Evolutionary conservation across 306 rosid species (phyloP).

Genomic region (Citrullus amarus): DNA sequence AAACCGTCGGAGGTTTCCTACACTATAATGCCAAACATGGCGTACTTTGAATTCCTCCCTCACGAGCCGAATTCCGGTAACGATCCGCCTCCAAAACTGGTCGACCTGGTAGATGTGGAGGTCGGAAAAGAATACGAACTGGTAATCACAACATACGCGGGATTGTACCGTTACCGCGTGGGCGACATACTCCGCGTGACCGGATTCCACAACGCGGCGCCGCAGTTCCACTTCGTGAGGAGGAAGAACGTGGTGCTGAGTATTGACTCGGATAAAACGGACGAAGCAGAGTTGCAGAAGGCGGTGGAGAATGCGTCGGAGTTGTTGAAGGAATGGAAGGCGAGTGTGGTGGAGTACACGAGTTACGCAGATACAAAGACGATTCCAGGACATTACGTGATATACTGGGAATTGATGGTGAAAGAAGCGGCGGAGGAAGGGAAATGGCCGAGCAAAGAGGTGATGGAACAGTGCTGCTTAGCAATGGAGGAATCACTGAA

Average conservation of each 20-base stretch:
- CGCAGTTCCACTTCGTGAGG: constrained; percentile 49
- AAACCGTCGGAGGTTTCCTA: constrained; percentile 35
- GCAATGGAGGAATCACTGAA: constrained; percentile 44
- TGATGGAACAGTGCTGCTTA: constrained; percentile 26
- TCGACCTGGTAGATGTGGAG: constrained; percentile 28
- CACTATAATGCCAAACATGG: constrained; percentile 64
- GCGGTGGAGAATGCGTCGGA: constrained; percentile 38
- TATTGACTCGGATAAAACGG: constrained; percentile 51
- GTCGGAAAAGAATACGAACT: constrained; percentile 49
- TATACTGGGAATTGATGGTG: constrained; percentile 41
- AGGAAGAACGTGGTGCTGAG: constrained; percentile 43
- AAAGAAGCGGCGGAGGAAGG: constrained; percentile 14
- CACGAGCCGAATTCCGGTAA: constrained; percentile 19
- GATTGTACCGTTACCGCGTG: constrained; percentile 39
- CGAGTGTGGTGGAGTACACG: constrained; percentile 53
- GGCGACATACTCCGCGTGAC: constrained; percentile 52
- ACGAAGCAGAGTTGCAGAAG: constrained; percentile 43
- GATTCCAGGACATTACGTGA: constrained; percentile 49
- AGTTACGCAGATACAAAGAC: constrained; percentile 41
- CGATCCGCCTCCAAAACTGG: constrained; percentile 15
- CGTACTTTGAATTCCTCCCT: constrained; percentile 46
- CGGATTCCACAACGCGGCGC: constrained; percentile 59
- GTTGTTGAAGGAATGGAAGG: constrained; percentile 5
- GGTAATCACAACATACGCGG: constrained; percentile 42
- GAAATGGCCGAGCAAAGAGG: constrained; percentile 16